A percentile compares a stretch with the other conserved stretches of the same genome.
Conservation (phyloP, 2,329 filamentous ascomycete species). For the Herpotrichia juniperi region DNA sequence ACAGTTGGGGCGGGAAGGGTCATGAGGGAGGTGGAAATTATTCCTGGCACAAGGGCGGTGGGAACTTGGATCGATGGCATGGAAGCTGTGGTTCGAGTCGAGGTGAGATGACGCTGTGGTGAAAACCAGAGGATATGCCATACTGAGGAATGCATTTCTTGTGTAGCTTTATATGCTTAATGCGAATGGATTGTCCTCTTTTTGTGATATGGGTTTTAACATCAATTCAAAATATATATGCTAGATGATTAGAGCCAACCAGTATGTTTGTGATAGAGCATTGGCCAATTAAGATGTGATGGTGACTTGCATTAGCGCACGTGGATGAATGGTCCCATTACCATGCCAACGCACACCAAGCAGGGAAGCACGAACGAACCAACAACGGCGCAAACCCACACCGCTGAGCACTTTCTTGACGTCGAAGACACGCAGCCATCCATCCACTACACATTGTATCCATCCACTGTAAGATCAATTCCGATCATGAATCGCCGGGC, state of each 20-base stretch:
- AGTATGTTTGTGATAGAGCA: background rate
- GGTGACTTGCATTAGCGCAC: conserved; percentile 1
- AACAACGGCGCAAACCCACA: background rate
- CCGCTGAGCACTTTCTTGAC: background rate
- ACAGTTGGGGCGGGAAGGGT: conserved; percentile 77
- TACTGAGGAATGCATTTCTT: no score
- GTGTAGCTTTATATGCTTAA: no score
- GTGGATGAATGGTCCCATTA: background rate
- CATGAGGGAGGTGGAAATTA: conserved; percentile 78
- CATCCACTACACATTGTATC: background rate
- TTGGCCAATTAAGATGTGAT: background rate
- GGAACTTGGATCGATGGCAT: conserved; percentile 81
- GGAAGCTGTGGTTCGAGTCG: conserved; percentile 74
- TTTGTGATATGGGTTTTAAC: background rate
- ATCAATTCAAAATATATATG: background rate
- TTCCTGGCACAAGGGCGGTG: conserved; percentile 78
- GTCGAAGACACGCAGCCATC: background rate
- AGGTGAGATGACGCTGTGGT: conserved; percentile 54
- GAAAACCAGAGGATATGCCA: no score
- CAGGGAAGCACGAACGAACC: background rate
- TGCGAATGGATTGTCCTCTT: no score
- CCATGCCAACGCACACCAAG: conserved; percentile 2
- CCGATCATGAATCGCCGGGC: background rate
- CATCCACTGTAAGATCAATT: background rate
- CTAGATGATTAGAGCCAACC: background rate